Conservation (phyloP, 2,329 filamentous ascomycete species). For the Penicillium sp. region DNA sequence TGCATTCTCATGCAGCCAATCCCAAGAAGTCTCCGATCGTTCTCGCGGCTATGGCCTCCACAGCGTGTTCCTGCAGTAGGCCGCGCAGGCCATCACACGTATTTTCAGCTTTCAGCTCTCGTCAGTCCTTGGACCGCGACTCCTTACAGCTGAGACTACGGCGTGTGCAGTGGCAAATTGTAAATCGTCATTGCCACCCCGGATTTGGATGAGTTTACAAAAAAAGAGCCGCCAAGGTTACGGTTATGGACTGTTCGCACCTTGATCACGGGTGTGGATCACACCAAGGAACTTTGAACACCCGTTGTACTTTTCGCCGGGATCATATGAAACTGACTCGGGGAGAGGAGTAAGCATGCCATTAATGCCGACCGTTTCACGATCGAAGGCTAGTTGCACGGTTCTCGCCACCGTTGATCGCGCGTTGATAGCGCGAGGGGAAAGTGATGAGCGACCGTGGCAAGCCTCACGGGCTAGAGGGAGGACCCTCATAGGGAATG, state of each 20-base stretch:
- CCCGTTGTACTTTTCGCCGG: conserved; percentile 16
- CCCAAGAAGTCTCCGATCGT: conserved; percentile 3
- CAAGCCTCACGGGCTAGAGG: neutral
- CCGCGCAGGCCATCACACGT: conserved; percentile 20
- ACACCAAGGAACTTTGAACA: neutral
- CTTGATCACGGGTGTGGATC: neutral
- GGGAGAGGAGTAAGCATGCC: neutral
- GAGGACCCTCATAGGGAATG: conserved; percentile 8
- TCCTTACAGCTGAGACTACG: neutral
- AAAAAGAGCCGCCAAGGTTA: neutral
- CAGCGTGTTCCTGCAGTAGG: conserved; percentile 39
- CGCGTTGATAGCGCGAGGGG: neutral
- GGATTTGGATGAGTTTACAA: neutral
- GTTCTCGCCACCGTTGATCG: conserved; percentile 24
- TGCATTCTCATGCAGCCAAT: conserved; percentile 10
- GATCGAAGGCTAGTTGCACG: conserved; percentile 19
- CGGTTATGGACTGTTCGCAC: neutral
- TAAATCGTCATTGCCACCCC: neutral
- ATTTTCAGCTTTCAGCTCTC: neutral
- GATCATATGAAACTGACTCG: conserved; percentile 22
- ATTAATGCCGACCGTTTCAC: conserved; percentile 25
- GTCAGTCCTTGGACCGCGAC: neutral
- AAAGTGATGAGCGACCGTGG: conserved; percentile 13
- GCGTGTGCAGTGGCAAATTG: neutral
- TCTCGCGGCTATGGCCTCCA: conserved; percentile 23